Conservation (phyloP, 2,329 filamentous ascomycete genomes). For the Emmonsiellopsis sp. region DNA sequence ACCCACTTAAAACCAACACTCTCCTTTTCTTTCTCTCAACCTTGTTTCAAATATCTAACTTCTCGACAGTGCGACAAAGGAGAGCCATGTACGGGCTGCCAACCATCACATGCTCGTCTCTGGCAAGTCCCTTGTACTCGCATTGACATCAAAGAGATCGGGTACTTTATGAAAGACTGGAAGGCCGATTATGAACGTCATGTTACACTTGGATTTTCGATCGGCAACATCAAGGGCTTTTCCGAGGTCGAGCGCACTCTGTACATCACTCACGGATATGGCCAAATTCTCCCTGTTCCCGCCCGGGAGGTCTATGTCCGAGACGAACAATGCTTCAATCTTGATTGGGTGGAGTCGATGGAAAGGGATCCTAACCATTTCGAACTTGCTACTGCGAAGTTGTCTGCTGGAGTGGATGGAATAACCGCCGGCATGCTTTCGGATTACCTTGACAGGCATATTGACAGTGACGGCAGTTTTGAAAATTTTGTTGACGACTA, state of each 20-base stretch:
- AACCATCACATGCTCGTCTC: conserved; percentile 86
- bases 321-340: conserved; percentile 83
- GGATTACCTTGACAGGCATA: conserved; percentile 91
- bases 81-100: conserved; percentile 88
- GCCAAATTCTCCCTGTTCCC: conserved; percentile 83
- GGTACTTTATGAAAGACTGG: conserved; percentile 99
- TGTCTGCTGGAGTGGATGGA: conserved; percentile 83
- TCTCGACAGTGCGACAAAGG: conserved; percentile 69
- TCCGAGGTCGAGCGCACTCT: conserved; percentile 55
- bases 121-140: conserved; percentile 98
- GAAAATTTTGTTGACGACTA: conserved; percentile 93
- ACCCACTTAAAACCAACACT: not conserved
- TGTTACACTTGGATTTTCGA: conserved; percentile 74
- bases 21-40: not conserved
- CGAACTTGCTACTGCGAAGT: conserved; percentile 76
- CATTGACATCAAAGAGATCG: conserved; percentile 97
- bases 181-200: conserved; percentile 94
- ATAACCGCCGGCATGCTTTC: conserved; percentile 72
- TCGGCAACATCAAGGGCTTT: conserved; percentile 89
- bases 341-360: conserved; percentile 86
- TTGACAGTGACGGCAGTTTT: conserved; percentile 81
- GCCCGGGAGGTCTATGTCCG: conserved; percentile 88
- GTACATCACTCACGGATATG: conserved; percentile 95
- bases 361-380: conserved; percentile 70
- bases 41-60: conserved; percentile 6